Evolutionary conservation across 2,329 filamentous ascomycete species (phyloP), one percentile per base, ranked within the genome.

Genomic region (Paecilomyces sp.): DNA sequence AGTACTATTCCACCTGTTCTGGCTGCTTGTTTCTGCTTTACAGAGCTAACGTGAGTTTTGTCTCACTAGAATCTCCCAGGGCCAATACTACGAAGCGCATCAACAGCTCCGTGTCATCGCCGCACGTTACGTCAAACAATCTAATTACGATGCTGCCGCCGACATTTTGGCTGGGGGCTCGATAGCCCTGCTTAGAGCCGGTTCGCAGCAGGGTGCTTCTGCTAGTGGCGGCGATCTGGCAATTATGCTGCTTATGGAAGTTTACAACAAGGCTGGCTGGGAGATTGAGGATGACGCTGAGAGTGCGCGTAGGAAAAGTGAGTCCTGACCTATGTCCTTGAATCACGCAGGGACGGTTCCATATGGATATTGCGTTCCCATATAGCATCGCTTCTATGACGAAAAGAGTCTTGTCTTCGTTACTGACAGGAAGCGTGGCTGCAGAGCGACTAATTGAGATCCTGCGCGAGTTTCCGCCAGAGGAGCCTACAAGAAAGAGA

Each of bases 51-150:
- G 51, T 61, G n/a, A 8, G 54, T 60, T 60, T 57, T 18, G 57
- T 54, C 54, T 60, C 25, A 62, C 58, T 68, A 90, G 91, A 76
- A 96, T 96, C 76, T 82, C 86, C 66, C 91, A 95, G 76, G 93
- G 92, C 70, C 88, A 94, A 74, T 97, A 86, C 83, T 99, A 99
- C 80, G 94, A 99, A 83, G 94, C 94, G 60, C 93, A 97, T 79
- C 94, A 99, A 77, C 94, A 99, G 80, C 91, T 96, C 66, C 91
- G 94, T 63, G 92, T 97, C 58, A 93, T 97, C 67, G 92, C 92
- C 62, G 89, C 91, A 47, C 92, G 95, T 60, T 96, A 99, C 79
- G 87, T 93, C 74, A 97, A 97, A 80, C 83, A 88, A 52, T 80
- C 85, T 62, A 93, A 93, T 82, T 97, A 90, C 84, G 75, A 83